Evolutionary conservation across 2,329 filamentous ascomycete species (phyloP).

Genomic region (Diaporthe aspalathi): DNA sequence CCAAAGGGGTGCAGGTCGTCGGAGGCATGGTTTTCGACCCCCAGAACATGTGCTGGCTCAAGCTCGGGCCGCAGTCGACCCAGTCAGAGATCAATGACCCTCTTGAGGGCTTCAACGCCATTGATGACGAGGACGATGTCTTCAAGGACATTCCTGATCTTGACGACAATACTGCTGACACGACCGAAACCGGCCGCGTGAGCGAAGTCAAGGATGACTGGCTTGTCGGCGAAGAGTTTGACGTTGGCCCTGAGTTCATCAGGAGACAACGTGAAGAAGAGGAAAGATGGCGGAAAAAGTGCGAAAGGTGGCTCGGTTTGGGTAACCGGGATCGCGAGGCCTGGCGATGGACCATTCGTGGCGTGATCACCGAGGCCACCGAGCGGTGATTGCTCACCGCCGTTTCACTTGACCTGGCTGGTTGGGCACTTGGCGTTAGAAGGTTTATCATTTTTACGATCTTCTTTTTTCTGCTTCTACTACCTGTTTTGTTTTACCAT

Average conservation of each 20-base stretch:
- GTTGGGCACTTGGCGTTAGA: conserved; percentile 30
- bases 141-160: conserved; percentile 96
- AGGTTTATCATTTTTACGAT: conserved; percentile 32
- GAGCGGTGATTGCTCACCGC: conserved; percentile 50
- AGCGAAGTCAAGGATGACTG: conserved; percentile 80
- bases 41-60: conserved; percentile 97
- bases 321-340: conserved; percentile 66
- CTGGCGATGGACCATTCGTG: conserved; percentile 83
- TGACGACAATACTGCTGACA: conserved; percentile 72
- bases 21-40: conserved; percentile 99
- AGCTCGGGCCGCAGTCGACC: conserved; percentile 66
- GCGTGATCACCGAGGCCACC: conserved; percentile 57
- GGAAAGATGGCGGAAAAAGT: conserved; percentile 88
- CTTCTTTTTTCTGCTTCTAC: conserved; percentile 33
- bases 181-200: conserved; percentile 61
- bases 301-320: conserved; percentile 82
- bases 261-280: conserved; percentile 91
- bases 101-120: conserved; percentile 73
- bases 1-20: conserved; percentile 90
- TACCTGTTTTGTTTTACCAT: conserved; percentile 28
- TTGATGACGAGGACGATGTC: conserved; percentile 90
- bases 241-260: conserved; percentile 95
- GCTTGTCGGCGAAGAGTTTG: conserved; percentile 95
- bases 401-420: conserved; percentile 43
- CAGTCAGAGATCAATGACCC: conserved; percentile 65